phyloP scores from a whole-genome alignment of 73 alveolate genomes.

The Uronychia setigera region DNA sequence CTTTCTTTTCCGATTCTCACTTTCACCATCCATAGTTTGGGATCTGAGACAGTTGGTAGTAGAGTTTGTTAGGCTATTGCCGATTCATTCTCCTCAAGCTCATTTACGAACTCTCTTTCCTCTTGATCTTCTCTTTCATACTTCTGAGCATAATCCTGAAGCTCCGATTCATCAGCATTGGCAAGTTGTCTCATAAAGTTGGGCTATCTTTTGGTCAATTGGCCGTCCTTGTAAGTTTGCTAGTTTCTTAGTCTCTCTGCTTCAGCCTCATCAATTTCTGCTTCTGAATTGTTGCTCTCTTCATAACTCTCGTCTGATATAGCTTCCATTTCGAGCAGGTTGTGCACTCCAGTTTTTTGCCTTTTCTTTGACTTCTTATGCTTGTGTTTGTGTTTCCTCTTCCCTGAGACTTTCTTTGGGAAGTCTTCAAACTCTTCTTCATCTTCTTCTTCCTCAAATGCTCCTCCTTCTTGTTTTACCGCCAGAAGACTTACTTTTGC shows the following conservation, averaged over 20 bases:
- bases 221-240: neutral
- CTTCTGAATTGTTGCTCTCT: neutral
- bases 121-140: neutral
- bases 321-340: neutral
- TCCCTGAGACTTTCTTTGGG: neutral
- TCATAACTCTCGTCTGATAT: neutral
- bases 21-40: slow-evolving; percentile 85
- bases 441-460: too few relatives aligned
- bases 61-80: neutral
- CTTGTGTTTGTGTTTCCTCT: neutral
- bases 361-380: neutral
- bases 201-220: neutral
- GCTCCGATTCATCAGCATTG: neutral
- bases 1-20: slow-evolving; percentile 85
- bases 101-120: neutral
- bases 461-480: too few relatives aligned
- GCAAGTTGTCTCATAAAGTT: neutral
- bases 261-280: neutral
- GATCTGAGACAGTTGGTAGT: slow-evolving; percentile 79
- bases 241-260: neutral
- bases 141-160: neutral
- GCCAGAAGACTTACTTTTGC: too few relatives aligned
- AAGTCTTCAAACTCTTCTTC: neutral
- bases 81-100: neutral
- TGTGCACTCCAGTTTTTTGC: neutral